These are phyloP conservation scores for Arthrinium phaeospermum DNA, from an alignment of 2,329 filamentous ascomycete genomes.

Conservation along the genomic window DNA sequence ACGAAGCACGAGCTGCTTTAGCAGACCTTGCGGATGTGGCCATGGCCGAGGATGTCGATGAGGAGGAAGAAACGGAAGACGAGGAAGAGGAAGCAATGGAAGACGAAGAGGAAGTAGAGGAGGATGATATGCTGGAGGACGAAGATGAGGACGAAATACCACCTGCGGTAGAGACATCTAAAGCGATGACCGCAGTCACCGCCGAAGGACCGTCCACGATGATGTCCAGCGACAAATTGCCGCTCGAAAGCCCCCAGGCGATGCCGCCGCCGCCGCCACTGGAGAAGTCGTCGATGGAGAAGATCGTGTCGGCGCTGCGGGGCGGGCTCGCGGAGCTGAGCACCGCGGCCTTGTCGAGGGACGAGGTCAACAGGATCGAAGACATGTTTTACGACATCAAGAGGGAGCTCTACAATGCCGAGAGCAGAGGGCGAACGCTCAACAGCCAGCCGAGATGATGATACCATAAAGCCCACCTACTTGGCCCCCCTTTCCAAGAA, in stretches of 20 bases:
- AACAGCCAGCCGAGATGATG: slow-evolving; percentile 3
- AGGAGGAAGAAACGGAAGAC: slow-evolving; percentile 21
- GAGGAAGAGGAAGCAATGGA: slow-evolving; percentile 20
- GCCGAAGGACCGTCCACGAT: background rate
- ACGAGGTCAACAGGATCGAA: slow-evolving; percentile 74
- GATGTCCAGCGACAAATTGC: background rate
- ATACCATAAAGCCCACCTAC: background rate
- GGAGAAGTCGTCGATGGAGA: slow-evolving; percentile 45
- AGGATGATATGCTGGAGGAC: background rate
- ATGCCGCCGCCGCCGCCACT: slow-evolving; percentile 26
- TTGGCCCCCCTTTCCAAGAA: background rate
- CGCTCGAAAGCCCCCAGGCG: slow-evolving; percentile 23
- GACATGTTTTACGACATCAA: slow-evolving; percentile 82
- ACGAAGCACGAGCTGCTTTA: slow-evolving; percentile 27
- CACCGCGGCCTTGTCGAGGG: slow-evolving; percentile 63
- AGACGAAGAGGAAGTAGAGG: background rate
- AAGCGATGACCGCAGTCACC: background rate
- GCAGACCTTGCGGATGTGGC: slow-evolving; percentile 28
- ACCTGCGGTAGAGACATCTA: background rate
- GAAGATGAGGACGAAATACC: slow-evolving; percentile 22
- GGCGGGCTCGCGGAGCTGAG: slow-evolving; percentile 65
- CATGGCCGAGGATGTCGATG: slow-evolving; percentile 24
- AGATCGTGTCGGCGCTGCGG: slow-evolving; percentile 60
- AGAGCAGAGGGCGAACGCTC: slow-evolving; percentile 54
- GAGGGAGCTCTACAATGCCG: slow-evolving; percentile 74